Percentiles rank a stretch among this genome's conserved stretches.
These are phyloP conservation scores for Penicillium cinerascens DNA, from an alignment of 495 filamentous ascomycete species.

Conservation along the genomic window DNA sequence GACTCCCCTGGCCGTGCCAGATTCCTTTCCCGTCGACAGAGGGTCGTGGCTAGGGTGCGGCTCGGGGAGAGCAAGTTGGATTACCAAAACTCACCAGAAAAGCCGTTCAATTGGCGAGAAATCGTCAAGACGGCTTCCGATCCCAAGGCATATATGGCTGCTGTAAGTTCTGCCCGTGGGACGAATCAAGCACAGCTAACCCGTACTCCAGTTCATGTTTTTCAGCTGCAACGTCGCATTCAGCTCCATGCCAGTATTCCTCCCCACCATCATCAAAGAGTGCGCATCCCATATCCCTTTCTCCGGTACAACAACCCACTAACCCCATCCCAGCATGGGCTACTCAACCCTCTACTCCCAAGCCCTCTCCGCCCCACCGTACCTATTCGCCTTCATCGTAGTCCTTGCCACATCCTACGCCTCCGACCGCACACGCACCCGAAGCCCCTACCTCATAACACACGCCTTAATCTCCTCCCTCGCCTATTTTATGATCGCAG, in stretches of 20 bases:
- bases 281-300: conserved; percentile 24
- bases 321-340: conserved; percentile 33
- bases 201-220: conserved; percentile 47
- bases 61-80: conserved; percentile 35
- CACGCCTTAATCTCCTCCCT: conserved; percentile 53
- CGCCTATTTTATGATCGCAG: conserved; percentile 58
- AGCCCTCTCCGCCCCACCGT: conserved; percentile 56
- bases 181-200: no score
- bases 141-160: conserved; percentile 66
- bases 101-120: conserved; percentile 47
- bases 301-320: background rate
- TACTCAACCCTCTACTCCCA: conserved; percentile 46
- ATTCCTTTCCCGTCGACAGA: conserved; percentile 47
- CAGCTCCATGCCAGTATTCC: conserved; percentile 56
- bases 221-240: conserved; percentile 59
- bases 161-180: conserved; percentile 43
- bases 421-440: conserved; percentile 46
- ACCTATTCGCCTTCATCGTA: conserved; percentile 50
- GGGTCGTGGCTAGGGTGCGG: conserved; percentile 46
- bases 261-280: conserved; percentile 57
- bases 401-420: conserved; percentile 48
- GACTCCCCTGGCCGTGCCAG: conserved; percentile 50
- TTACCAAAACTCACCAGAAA: conserved; percentile 13
- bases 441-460: conserved; percentile 49
- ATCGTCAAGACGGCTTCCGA: conserved; percentile 54